Evolutionary conservation across 192 early-diverging fungal species (phyloP).

Genomic region (Linnemannia hyalina): DNA sequence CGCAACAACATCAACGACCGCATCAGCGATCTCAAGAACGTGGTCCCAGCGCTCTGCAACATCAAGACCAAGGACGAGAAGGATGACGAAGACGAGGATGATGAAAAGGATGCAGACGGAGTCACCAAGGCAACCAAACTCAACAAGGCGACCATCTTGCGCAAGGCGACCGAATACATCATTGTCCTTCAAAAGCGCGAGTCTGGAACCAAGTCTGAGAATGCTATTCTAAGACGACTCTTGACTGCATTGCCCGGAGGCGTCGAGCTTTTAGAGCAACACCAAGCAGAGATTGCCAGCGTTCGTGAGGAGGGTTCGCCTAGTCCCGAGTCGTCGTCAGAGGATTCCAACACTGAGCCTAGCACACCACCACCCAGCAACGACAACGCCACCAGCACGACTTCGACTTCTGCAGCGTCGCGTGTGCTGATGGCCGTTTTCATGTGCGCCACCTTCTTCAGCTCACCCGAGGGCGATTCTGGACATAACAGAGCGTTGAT

Average conservation of each 20-base stretch:
- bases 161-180: constrained; percentile 95
- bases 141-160: constrained; percentile 95
- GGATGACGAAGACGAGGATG: constrained; percentile 70
- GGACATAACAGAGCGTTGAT: constrained; percentile 35
- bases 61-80: constrained; percentile 68
- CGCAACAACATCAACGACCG: constrained; percentile 98
- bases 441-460: constrained; percentile 70
- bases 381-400: constrained; percentile 14
- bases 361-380: constrained; percentile 48
- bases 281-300: constrained; percentile 22
- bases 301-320: constrained; percentile 22
- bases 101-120: constrained; percentile 77
- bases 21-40: constrained; percentile 87
- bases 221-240: constrained; percentile 56
- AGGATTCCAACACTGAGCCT: constrained; percentile 37
- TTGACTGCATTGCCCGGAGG: constrained; percentile 63
- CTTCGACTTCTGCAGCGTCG: constrained; percentile 43
- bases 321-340: constrained; percentile 22
- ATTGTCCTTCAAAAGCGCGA: constrained; percentile 63
- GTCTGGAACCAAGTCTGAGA: constrained; percentile 60
- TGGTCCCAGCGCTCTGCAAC: constrained; percentile 85
- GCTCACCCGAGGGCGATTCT: constrained; percentile 47
- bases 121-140: constrained; percentile 87
- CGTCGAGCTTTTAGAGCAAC: constrained; percentile 50
- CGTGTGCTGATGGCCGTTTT: constrained; percentile 72